These are phyloP conservation scores for Leishmania tropica DNA, from an alignment of 208 protist genomes.

Conservation along the genomic window DNA sequence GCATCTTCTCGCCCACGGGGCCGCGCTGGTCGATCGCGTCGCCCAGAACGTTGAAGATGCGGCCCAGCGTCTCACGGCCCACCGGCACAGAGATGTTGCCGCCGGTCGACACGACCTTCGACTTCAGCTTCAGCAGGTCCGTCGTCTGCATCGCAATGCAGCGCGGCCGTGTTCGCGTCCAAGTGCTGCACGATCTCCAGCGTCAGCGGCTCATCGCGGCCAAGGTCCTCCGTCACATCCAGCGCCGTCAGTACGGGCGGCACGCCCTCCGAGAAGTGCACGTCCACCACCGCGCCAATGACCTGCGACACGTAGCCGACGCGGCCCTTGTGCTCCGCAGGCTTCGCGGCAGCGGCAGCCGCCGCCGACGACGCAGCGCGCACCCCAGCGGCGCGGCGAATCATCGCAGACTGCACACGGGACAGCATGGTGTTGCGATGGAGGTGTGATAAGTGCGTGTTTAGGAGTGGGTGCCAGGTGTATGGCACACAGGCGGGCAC, in stretches of 20 bases:
- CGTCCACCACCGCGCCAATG: conserved; percentile 99
- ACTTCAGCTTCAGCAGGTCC: conserved; percentile 96
- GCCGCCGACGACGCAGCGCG: conserved; percentile 32
- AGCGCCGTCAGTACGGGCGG: conserved; percentile 97
- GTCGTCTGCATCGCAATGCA: conserved; percentile 99
- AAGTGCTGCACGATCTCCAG: conserved; percentile 98
- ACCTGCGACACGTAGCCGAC: conserved; percentile 93
- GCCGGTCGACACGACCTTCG: conserved; percentile 94
- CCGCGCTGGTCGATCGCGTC: conserved; percentile 98
- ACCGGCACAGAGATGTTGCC: conserved; percentile 97
- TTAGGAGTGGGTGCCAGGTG: neutral
- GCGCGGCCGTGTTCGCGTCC: conserved; percentile 97
- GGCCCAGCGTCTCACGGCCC: conserved; percentile 94
- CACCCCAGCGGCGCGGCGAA: conserved; percentile 33
- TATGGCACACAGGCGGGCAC: neutral
- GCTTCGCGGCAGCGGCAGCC: conserved; percentile 22
- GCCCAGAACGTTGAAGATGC: conserved; percentile 99
- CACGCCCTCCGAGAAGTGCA: conserved; percentile 96
- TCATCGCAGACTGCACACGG: conserved; percentile 60
- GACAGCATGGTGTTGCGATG: conserved; percentile 43
- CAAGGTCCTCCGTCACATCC: conserved; percentile 88
- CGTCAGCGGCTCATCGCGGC: conserved; percentile 89
- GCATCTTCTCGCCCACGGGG: conserved; percentile 90
- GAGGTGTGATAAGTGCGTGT: neutral
- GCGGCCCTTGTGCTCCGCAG: conserved; percentile 81